A percentile compares a stretch with the other conserved stretches of the same genome.
phyloP scores from a whole-genome alignment of 1,139 yeast genomes.

The Meyerozyma athensensis region DNA sequence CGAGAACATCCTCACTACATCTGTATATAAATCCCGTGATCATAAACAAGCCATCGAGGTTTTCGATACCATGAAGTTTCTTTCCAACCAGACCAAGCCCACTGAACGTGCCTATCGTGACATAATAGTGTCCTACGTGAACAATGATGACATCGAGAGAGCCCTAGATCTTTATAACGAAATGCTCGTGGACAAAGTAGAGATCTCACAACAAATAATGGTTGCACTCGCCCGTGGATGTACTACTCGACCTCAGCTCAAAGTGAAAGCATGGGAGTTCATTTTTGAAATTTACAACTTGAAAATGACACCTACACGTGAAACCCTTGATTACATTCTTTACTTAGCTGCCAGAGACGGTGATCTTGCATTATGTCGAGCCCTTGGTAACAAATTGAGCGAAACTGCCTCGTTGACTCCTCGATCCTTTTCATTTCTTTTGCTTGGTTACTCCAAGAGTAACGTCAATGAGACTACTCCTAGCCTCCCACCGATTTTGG shows the following conservation, averaged over 20 bases:
- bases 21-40: conserved; percentile 50
- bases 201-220: conserved; percentile 44
- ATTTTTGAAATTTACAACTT: conserved; percentile 60
- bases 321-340: conserved; percentile 64
- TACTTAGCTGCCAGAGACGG: conserved; percentile 74
- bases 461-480: conserved; percentile 8
- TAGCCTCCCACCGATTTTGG: conserved; percentile 34
- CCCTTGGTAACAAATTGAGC: conserved; percentile 56
- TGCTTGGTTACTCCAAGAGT: conserved; percentile 52
- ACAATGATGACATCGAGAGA: conserved; percentile 58
- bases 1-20: conserved; percentile 62
- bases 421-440: conserved; percentile 48
- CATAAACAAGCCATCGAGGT: conserved; percentile 63
- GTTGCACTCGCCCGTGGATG: conserved; percentile 74
- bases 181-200: conserved; percentile 38
- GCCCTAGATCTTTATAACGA: conserved; percentile 77
- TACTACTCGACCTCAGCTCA: conserved; percentile 44
- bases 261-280: conserved; percentile 70
- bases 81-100: conserved; percentile 62
- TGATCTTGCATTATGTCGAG: conserved; percentile 70
- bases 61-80: conserved; percentile 83
- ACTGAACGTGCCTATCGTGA: conserved; percentile 64
- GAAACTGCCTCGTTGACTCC: conserved; percentile 33
- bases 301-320: conserved; percentile 45
- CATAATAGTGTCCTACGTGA: conserved; percentile 62